These are phyloP conservation scores for Acacia concinna DNA, from an alignment of 331 rosid species.

Conservation along the genomic window DNA sequence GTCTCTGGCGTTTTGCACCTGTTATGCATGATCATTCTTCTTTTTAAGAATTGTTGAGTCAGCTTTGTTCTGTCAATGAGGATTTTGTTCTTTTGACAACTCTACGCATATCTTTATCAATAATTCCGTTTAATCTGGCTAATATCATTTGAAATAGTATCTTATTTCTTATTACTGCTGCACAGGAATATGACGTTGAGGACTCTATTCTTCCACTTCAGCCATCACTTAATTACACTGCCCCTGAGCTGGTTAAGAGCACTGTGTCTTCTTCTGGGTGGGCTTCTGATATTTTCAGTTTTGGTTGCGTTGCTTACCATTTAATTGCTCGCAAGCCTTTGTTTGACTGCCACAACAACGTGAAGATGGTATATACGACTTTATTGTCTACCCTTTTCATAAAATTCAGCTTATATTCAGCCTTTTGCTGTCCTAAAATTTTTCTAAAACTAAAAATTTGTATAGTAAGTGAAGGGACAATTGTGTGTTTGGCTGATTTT, in stretches of 20 bases:
- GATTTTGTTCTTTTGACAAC: slow-evolving; percentile 17
- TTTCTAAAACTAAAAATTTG: background rate
- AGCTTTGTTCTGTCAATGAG: background rate
- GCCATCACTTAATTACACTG: slow-evolving; percentile 88
- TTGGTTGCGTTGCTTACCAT: slow-evolving; percentile 95
- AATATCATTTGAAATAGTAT: background rate
- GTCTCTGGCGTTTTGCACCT: slow-evolving; percentile 18
- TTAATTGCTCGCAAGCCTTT: slow-evolving; percentile 82
- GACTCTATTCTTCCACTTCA: slow-evolving; percentile 91
- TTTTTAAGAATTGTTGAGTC: slow-evolving; percentile 11
- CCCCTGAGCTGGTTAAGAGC: slow-evolving; percentile 91
- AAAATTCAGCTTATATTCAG: slow-evolving; percentile 6
- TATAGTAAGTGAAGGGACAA: background rate
- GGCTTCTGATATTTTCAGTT: slow-evolving; percentile 89
- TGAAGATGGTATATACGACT: slow-evolving; percentile 76
- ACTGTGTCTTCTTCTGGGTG: slow-evolving; percentile 55
- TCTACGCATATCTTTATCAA: background rate
- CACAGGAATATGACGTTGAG: slow-evolving; percentile 95
- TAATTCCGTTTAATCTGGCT: slow-evolving; percentile 15
- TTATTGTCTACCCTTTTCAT: slow-evolving; percentile 19
- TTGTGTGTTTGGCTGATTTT: background rate
- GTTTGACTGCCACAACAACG: slow-evolving; percentile 90
- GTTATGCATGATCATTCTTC: background rate
- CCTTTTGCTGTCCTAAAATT: background rate
- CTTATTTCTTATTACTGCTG: slow-evolving; percentile 31